Percentiles rank a stretch among this genome's conserved stretches.
phyloP scores from a whole-genome alignment of 2,329 filamentous ascomycete species.

The Aspergillus nomiae region DNA sequence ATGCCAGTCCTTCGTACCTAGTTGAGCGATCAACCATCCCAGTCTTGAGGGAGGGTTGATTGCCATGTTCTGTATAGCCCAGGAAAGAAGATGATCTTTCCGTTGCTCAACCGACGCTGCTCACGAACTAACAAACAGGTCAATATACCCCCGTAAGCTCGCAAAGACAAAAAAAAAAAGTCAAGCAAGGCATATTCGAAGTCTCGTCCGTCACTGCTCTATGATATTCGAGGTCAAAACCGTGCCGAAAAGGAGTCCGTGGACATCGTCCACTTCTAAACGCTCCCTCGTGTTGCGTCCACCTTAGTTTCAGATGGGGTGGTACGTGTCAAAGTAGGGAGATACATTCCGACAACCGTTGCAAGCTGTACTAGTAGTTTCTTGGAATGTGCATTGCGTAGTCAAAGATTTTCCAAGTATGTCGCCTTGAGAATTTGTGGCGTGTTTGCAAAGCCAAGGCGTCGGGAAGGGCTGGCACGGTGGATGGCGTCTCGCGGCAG shows the following conservation, averaged over 20 bases:
- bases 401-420: not conserved
- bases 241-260: constrained; percentile 42
- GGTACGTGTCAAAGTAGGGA: constrained; percentile 49
- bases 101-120: not conserved
- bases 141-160: not conserved
- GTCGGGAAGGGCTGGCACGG: not conserved
- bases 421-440: not conserved
- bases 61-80: not conserved
- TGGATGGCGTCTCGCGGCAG: not conserved
- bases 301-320: constrained; percentile 35
- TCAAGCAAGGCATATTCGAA: constrained; percentile 44
- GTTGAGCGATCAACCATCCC: not conserved
- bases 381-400: constrained; percentile 7
- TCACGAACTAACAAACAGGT: constrained; percentile 10
- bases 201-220: constrained; percentile 44
- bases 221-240: constrained; percentile 50
- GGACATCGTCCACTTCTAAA: constrained; percentile 26
- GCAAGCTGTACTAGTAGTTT: not conserved
- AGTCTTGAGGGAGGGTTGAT: not conserved
- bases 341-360: constrained; percentile 37
- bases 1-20: not conserved
- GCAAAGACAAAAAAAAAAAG: not conserved
- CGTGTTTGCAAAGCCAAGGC: not conserved
- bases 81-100: constrained; percentile 18
- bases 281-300: constrained; percentile 49